Conservation (phyloP, 257 asterid genomes). For the Nicotiana otophora region DNA sequence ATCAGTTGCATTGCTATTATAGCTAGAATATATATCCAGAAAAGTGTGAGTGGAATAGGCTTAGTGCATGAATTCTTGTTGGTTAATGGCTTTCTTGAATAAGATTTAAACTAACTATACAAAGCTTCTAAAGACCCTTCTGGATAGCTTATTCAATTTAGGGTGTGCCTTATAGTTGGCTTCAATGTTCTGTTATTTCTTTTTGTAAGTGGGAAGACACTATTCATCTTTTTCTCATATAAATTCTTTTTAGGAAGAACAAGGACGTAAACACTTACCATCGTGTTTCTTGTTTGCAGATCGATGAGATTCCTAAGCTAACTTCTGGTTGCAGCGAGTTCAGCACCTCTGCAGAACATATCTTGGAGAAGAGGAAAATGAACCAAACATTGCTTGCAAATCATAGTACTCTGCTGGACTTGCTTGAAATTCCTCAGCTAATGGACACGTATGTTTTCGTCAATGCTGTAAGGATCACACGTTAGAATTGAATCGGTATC, state of each 20-base stretch:
- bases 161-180: not conserved
- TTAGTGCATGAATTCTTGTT: not conserved
- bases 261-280: not conserved
- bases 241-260: not conserved
- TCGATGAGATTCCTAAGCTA: slow-evolving; percentile 82
- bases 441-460: slow-evolving; percentile 82
- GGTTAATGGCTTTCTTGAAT: not conserved
- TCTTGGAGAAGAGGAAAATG: slow-evolving; percentile 93
- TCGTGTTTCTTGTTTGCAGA: slow-evolving; percentile 47
- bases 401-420: slow-evolving; percentile 91
- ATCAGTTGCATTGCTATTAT: not conserved
- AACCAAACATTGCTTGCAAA: slow-evolving; percentile 82
- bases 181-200: not conserved
- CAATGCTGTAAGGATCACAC: slow-evolving; percentile 14
- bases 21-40: not conserved
- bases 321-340: slow-evolving; percentile 91
- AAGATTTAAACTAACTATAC: not conserved
- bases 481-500: not conserved
- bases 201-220: not conserved
- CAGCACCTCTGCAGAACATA: slow-evolving; percentile 76
- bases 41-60: not conserved
- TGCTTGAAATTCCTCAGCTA: slow-evolving; percentile 99
- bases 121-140: not conserved
- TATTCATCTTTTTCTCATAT: not conserved
- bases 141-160: not conserved